A percentile compares a stretch with the other conserved stretches of the same genome.
These are phyloP conservation scores for Pigoraptor vietnamica DNA, from an alignment of 78 protist species.

Conservation along the genomic window DNA sequence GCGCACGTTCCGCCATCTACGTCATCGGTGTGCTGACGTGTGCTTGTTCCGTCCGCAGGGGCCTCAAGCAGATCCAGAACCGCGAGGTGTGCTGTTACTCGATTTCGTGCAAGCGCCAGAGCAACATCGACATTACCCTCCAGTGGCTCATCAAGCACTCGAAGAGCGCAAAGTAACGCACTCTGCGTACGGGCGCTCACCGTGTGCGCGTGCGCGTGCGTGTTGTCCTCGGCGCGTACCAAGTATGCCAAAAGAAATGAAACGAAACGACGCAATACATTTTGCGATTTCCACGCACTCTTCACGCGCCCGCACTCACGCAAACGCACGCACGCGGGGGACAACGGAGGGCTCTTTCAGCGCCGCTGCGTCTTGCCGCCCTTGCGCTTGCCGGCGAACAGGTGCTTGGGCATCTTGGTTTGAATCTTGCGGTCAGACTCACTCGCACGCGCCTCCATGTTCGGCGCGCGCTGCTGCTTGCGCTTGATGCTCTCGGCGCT, in stretches of 20 bases:
- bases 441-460: conserved; percentile 45
- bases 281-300: too few relatives aligned
- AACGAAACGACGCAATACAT: too few relatives aligned
- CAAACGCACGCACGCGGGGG: too few relatives aligned
- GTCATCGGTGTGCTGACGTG: neutral
- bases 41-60: conserved; percentile 6
- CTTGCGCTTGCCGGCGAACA: conserved; percentile 91
- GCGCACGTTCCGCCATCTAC: neutral
- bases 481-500: neutral
- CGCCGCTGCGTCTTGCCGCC: conserved; percentile 77
- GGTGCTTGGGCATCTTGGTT: conserved; percentile 81
- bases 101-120: conserved; percentile 81
- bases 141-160: conserved; percentile 86
- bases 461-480: neutral
- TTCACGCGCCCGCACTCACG: too few relatives aligned
- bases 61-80: conserved; percentile 41
- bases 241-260: too few relatives aligned
- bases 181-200: neutral
- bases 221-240: too few relatives aligned
- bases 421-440: conserved; percentile 83
- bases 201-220: too few relatives aligned
- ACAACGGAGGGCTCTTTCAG: conserved; percentile 49
- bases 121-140: conserved; percentile 83
- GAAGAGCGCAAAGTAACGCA: neutral
- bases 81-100: conserved; percentile 89